Evolutionary conservation across 768 basidiomycete genomes (phyloP).

Genomic region (Rhodotorula diobovata): DNA sequence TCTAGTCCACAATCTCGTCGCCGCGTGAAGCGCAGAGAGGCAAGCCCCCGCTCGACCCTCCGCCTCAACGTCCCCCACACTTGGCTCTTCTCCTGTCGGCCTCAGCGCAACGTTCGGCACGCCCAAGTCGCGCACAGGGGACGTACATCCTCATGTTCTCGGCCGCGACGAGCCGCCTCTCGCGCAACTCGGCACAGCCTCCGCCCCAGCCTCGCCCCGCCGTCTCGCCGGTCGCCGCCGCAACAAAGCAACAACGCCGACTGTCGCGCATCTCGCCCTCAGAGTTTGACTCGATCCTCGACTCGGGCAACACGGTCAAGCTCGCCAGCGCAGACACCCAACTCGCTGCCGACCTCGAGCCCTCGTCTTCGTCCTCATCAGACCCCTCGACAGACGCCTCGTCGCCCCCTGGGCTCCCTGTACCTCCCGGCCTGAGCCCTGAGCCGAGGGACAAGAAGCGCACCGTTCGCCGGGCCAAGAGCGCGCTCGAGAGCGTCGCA

Average conservation of each 20-base stretch:
- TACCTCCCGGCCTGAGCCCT: background rate
- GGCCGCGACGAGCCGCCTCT: background rate
- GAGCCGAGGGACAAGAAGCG: too few species aligned
- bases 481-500: background rate
- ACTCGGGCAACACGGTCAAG: background rate
- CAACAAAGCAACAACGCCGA: background rate
- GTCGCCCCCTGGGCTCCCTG: background rate
- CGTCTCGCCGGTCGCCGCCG: background rate
- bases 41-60: background rate
- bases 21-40: background rate
- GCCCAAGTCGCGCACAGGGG: background rate
- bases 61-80: background rate
- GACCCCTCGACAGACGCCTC: background rate
- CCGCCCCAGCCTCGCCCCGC: background rate
- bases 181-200: background rate
- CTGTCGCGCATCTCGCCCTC: conserved; percentile 30
- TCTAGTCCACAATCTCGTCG: too few species aligned
- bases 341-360: background rate
- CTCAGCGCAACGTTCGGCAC: too few species aligned
- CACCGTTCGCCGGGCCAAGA: background rate
- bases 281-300: conserved; percentile 34
- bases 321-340: background rate
- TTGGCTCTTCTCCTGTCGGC: background rate
- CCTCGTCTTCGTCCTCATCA: background rate
- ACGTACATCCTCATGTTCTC: background rate